Evolutionary conservation across 2,329 filamentous ascomycete species (phyloP).

Genomic region (Hirsutella minnesotensis): DNA sequence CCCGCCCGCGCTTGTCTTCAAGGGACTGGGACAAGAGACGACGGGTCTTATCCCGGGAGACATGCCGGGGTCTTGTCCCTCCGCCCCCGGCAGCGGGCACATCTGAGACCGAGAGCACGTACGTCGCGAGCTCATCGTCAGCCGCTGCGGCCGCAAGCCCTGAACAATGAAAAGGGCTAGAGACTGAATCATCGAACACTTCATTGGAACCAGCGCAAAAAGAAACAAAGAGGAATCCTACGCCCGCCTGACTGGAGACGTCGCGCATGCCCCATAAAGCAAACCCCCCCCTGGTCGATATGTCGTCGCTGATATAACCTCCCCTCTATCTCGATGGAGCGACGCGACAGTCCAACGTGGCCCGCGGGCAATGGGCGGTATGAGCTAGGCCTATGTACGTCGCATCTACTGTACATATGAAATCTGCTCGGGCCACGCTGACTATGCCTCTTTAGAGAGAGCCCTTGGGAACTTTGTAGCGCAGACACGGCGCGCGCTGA

Average conservation of each 20-base stretch:
- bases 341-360: neutral
- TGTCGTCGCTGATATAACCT: neutral
- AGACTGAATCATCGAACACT: neutral
- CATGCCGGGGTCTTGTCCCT: too few species aligned
- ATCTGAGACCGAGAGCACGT: too few species aligned
- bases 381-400: neutral
- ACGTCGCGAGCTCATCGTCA: neutral
- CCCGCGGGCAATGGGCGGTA: neutral
- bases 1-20: neutral
- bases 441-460: neutral
- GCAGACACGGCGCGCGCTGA: neutral
- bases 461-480: conserved; percentile 1
- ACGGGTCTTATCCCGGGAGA: too few species aligned
- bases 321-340: neutral
- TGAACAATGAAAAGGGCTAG: neutral
- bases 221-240: neutral
- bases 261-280: neutral
- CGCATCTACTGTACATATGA: neutral
- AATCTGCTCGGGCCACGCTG: neutral
- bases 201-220: neutral
- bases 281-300: neutral
- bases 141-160: neutral
- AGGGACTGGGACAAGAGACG: too few species aligned
- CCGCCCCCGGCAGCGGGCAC: too few species aligned
- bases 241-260: neutral